A percentile compares a stretch with the other conserved stretches of the same genome.
Conservation (phyloP, 73 alveolate species). For the Paramecium biaurelia region DNA sequence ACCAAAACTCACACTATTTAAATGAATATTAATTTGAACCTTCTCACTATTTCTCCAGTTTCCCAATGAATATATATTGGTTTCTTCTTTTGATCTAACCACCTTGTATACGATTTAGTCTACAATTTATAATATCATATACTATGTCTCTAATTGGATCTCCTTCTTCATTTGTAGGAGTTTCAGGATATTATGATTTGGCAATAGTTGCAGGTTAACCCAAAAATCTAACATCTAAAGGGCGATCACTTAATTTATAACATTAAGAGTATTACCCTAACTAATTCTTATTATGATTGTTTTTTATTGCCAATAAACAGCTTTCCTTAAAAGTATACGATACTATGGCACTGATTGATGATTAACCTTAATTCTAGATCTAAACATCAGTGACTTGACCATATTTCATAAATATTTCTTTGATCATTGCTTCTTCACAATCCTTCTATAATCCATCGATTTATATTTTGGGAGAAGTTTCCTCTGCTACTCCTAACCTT, state of each 20-base stretch:
- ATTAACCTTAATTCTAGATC: neutral
- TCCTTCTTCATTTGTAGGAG: neutral
- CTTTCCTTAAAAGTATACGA: conserved; percentile 28
- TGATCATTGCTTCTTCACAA: conserved; percentile 52
- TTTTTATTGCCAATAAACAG: conserved; percentile 24
- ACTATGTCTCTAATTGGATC: conserved; percentile 36
- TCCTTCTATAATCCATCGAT: conserved; percentile 43
- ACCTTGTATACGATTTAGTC: conserved; percentile 43
- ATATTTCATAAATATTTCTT: neutral
- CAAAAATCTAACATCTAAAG: conserved; percentile 14
- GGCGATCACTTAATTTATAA: neutral
- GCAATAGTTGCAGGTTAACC: conserved; percentile 45
- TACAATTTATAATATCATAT: neutral
- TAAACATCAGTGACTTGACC: conserved; percentile 9
- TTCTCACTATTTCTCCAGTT: conserved; percentile 42
- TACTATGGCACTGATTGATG: conserved; percentile 22
- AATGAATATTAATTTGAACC: neutral
- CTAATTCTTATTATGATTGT: neutral
- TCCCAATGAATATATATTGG: conserved; percentile 49
- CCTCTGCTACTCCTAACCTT: conserved; percentile 53
- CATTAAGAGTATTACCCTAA: neutral
- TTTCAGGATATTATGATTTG: neutral
- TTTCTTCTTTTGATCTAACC: conserved; percentile 10
- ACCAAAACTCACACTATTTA: conserved; percentile 29
- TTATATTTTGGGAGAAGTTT: conserved; percentile 18